Base-by-base conservation (phyloP, 2,329 filamentous ascomycete genomes). In the Lasiodiplodia sp. region DNA sequence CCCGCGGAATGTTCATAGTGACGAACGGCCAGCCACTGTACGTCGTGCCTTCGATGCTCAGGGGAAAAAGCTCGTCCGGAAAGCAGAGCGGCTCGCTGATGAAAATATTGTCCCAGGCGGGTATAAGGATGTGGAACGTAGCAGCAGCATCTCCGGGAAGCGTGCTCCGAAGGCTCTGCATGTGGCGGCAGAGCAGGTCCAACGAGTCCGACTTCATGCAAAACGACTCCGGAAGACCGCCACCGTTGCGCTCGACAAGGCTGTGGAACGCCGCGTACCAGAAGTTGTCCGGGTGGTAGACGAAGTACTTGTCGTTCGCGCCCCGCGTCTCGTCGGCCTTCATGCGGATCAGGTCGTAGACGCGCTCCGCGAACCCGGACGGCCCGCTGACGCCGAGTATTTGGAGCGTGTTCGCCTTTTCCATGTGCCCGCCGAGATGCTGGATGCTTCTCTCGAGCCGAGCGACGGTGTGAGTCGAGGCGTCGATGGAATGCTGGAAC, bases 251-350 rank as follows among this genome's bases (percentile, higher is more conserved):
- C 12, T 80, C 76, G 16, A 82, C 69, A 0, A 81, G 73, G 7
- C 80, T 76, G 60, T 80, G 80, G 67, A 82, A 82, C 4, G 76
- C 77, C 14, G 79, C 78, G 52, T 82, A 80, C 80, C 80, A 82
- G 58, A 81, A 78, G 51, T 79, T 81, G 44, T 82, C 80, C 1
- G 80, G 80, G 37, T 82, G 80, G 44, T 78, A 82, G 2, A 82
- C 73, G 40, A 82, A 82, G 69, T 82, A 82, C 73, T 78, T 77
- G 67, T 82, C 51, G 51, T 14, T 5, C 12, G 23, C 6, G 51
- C 7, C 25, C 2, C 14, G 51, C 10, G 51, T 28, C 25, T 53
- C 51, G 51, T 23, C 23, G 51, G 51, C 11, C 7, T 53, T 53
- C 51, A 53, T 53, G 51, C 21, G 21, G 6, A 53, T 18, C 21